phyloP scores from a whole-genome alignment of 2,329 filamentous ascomycete genomes.

The Mycosphaerella sp. region DNA sequence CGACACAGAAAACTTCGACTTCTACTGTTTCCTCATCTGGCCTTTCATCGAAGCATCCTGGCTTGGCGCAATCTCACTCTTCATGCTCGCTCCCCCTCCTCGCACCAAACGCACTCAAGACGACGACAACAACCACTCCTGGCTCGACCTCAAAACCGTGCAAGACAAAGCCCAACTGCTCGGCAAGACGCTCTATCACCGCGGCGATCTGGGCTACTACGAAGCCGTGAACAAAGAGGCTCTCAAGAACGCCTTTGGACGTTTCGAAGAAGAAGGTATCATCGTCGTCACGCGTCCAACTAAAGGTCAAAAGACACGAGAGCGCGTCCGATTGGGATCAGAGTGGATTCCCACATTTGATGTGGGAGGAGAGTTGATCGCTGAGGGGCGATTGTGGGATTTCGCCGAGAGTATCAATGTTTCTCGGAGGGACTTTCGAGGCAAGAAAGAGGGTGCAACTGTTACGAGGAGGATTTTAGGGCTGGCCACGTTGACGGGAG shows the following conservation, averaged over 20 bases:
- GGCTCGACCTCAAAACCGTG: conserved; percentile 49
- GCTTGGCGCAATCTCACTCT: conserved; percentile 81
- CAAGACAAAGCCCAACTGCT: conserved; percentile 71
- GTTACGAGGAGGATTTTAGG: conserved; percentile 74
- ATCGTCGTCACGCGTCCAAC: conserved; percentile 60
- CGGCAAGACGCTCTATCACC: conserved; percentile 94
- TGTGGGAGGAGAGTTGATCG: conserved; percentile 54
- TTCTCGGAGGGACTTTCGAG: conserved; percentile 63
- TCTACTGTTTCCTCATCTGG: conserved; percentile 98
- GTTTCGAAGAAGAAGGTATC: conserved; percentile 88
- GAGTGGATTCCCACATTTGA: conserved; percentile 57
- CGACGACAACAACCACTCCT: conserved; percentile 48
- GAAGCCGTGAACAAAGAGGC: conserved; percentile 99
- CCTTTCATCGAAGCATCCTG: conserved; percentile 93
- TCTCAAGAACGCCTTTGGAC: conserved; percentile 82
- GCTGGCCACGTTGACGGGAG: conserved; percentile 68
- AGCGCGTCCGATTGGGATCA: conserved; percentile 56
- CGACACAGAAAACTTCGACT: conserved; percentile 92
- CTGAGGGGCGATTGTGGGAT: conserved; percentile 77
- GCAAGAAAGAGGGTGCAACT: conserved; percentile 95
- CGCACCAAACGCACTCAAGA: conserved; percentile 37
- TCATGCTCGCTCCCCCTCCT: conserved; percentile 72
- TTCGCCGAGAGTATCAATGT: conserved; percentile 84
- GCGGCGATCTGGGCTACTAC: conserved; percentile 94
- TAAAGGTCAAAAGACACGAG: conserved; percentile 50